A percentile compares a stretch with the other conserved stretches of the same genome.
These are phyloP conservation scores for Penicillium sp. DNA, from an alignment of 2,329 filamentous ascomycete genomes.

Conservation along the genomic window DNA sequence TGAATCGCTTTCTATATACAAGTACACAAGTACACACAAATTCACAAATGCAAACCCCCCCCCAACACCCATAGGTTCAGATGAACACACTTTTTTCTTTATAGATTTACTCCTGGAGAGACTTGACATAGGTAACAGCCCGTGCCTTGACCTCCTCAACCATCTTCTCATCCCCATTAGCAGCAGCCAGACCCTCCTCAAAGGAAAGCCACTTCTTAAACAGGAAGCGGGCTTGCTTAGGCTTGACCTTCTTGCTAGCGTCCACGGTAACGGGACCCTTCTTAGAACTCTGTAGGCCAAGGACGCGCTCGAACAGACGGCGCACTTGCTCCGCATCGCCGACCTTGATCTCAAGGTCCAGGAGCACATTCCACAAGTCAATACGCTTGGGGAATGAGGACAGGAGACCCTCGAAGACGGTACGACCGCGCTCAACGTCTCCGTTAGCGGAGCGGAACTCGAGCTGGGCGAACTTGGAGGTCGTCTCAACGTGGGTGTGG, in stretches of 20 bases:
- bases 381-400: constrained; percentile 78
- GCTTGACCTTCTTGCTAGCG: constrained; percentile 59
- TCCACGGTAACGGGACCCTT: constrained; percentile 27
- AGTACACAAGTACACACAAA: constrained; percentile 5
- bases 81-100: constrained; percentile 13
- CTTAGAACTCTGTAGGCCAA: constrained; percentile 38
- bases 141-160: constrained; percentile 61
- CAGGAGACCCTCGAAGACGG: constrained; percentile 83
- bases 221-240: constrained; percentile 72
- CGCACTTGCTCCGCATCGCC: constrained; percentile 58
- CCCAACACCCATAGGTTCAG: constrained; percentile 19
- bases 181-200: constrained; percentile 55
- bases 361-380: constrained; percentile 84
- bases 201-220: constrained; percentile 88
- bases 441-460: constrained; percentile 80
- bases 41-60: constrained; percentile 17
- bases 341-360: constrained; percentile 68
- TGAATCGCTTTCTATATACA: constrained; percentile 20
- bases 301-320: constrained; percentile 71
- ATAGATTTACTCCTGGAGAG: constrained; percentile 27
- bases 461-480: constrained; percentile 79
- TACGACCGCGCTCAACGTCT: constrained; percentile 81
- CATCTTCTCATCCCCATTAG: constrained; percentile 56
- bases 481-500: constrained; percentile 62
- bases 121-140: constrained; percentile 60